A percentile compares a stretch with the other conserved stretches of the same genome.
Conservation (phyloP, 805 yeast genomes). For the Candida khao-thaluensis region DNA sequence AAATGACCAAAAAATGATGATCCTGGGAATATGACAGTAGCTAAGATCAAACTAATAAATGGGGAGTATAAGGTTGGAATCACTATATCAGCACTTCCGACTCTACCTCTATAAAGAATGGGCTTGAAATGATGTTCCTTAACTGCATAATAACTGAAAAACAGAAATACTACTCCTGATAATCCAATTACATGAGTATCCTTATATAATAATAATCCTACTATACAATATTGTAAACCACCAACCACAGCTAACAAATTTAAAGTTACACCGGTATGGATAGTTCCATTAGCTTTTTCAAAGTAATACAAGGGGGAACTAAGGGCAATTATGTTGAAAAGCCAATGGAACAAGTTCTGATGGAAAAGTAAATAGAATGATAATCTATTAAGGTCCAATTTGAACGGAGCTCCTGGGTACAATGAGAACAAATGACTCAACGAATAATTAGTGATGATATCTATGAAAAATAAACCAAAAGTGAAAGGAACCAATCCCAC, state of each 20-base stretch:
- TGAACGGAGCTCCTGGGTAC: constrained; percentile 54
- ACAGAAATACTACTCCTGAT: constrained; percentile 71
- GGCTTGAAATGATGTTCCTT: constrained; percentile 41
- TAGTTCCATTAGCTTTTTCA: constrained; percentile 77
- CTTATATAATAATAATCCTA: constrained; percentile 53
- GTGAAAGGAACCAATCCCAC: constrained; percentile 61
- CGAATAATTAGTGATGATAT: constrained; percentile 23
- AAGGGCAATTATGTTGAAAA: constrained; percentile 56
- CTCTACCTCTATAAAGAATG: constrained; percentile 28
- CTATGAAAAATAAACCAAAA: constrained; percentile 41
- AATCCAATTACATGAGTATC: constrained; percentile 60
- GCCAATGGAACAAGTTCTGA: constrained; percentile 56
- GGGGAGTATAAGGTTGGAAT: constrained; percentile 66
- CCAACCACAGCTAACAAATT: constrained; percentile 69
- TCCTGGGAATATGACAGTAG: constrained; percentile 57
- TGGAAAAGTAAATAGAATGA: constrained; percentile 77
- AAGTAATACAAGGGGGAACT: constrained; percentile 60
- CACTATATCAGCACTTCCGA: constrained; percentile 35
- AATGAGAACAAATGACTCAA: constrained; percentile 43
- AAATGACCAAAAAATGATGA: constrained; percentile 75
- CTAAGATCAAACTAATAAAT: constrained; percentile 46
- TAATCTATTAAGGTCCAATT: constrained; percentile 46
- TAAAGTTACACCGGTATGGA: constrained; percentile 77
- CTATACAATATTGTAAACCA: constrained; percentile 59
- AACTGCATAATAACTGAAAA: constrained; percentile 60